Conservation (phyloP, 768 basidiomycete genomes). For the Favolaschia claudopus region DNA sequence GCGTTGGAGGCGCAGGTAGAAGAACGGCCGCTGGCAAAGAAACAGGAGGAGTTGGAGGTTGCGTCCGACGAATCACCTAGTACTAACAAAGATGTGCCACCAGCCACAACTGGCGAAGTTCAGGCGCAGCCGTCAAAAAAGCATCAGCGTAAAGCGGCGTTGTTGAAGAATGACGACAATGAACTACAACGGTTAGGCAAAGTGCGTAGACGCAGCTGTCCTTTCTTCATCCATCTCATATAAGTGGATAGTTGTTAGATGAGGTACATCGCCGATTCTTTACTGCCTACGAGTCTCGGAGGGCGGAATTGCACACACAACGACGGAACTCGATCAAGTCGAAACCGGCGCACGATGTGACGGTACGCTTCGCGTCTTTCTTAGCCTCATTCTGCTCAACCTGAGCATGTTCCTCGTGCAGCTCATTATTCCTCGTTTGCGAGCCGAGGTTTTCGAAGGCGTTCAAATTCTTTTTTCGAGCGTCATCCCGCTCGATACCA, state of each 20-base stretch:
- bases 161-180: constrained; percentile 86
- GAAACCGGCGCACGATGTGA: constrained; percentile 70
- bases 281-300: constrained; percentile 61
- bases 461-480: constrained; percentile 92
- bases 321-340: constrained; percentile 31
- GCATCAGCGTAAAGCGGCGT: constrained; percentile 62
- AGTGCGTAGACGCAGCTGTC: constrained; percentile 50
- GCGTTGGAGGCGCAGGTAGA: constrained; percentile 87
- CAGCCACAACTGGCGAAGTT: constrained; percentile 37
- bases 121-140: constrained; percentile 47
- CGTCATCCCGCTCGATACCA: constrained; percentile 89
- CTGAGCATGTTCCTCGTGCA: constrained; percentile 37
- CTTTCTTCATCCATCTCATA: constrained; percentile 1
- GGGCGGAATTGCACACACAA: constrained; percentile 40
- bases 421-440: constrained; percentile 87
- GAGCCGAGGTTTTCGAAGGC: constrained; percentile 77
- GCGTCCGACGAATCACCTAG: too few species aligned
- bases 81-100: too few species aligned
- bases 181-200: constrained; percentile 82
- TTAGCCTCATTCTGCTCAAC: constrained; percentile 2
- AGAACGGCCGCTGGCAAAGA: constrained; percentile 86
- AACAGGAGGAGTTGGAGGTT: constrained; percentile 79
- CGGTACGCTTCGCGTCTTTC: constrained; percentile 56
- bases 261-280: constrained; percentile 85
- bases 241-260: constrained; percentile 68